Evolutionary conservation across 2,329 filamentous ascomycete species (phyloP).

Genomic region (Colletotrichum agaves): DNA sequence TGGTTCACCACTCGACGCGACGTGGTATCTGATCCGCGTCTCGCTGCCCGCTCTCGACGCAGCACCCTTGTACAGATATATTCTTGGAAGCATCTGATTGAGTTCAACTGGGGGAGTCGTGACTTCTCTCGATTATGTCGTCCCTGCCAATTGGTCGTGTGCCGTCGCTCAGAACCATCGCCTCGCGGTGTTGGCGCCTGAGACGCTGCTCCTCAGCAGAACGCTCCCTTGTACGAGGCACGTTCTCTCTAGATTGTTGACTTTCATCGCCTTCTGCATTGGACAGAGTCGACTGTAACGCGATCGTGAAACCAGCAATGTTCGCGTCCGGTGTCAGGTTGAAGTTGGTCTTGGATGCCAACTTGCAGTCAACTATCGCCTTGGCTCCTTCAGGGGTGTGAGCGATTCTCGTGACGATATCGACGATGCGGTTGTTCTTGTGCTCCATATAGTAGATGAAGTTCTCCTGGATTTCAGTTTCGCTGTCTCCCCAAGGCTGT

Average conservation of each 20-base stretch:
- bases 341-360: constrained; percentile 49
- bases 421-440: constrained; percentile 64
- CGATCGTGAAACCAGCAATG: constrained; percentile 45
- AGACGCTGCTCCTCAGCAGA: constrained; percentile 76
- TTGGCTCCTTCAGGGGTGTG: constrained; percentile 61
- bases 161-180: constrained; percentile 92
- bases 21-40: neutral
- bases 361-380: constrained; percentile 62
- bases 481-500: constrained; percentile 73
- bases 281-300: constrained; percentile 48
- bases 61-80: neutral
- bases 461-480: constrained; percentile 63
- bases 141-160: constrained; percentile 76
- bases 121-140: constrained; percentile 80
- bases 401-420: constrained; percentile 61
- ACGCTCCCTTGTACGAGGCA: constrained; percentile 59
- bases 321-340: constrained; percentile 27
- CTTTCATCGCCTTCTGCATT: constrained; percentile 43
- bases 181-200: constrained; percentile 81
- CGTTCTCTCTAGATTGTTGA: constrained; percentile 43
- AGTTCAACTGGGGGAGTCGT: constrained; percentile 51
- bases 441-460: constrained; percentile 63
- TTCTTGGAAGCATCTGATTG: neutral
- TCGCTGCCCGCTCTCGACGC: neutral
- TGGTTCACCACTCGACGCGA: neutral